Conservation (phyloP, 208 protist species). For the Pavlovales sp. region DNA sequence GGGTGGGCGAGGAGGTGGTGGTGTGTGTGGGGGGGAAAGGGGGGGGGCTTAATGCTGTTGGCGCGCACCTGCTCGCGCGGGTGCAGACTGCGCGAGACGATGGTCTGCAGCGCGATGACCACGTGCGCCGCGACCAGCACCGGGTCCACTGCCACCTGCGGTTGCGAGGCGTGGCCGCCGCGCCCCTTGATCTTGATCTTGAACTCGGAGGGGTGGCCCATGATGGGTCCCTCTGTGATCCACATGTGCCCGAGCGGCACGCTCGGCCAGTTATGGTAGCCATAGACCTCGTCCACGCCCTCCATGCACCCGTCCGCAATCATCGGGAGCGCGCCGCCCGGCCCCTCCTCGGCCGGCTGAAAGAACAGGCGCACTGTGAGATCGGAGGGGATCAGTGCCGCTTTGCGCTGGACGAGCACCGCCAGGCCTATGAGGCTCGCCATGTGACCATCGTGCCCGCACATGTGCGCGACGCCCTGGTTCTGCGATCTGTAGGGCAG, state of each 20-base stretch:
- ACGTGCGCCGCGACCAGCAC: constrained; percentile 1
- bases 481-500: constrained; percentile 4
- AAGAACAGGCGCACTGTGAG: neutral
- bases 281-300: constrained; percentile 20
- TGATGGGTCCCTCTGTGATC: neutral
- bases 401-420: neutral
- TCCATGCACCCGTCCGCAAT: neutral
- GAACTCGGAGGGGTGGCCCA: constrained; percentile 3
- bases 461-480: constrained; percentile 8
- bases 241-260: neutral
- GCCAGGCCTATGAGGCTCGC: neutral
- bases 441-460: constrained; percentile 26
- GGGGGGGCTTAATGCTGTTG: no score
- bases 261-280: constrained; percentile 19
- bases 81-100: neutral
- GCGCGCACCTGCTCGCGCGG: neutral
- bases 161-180: constrained; percentile 14
- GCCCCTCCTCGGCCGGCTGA: constrained; percentile 15
- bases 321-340: constrained; percentile 8
- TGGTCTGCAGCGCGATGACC: constrained; percentile 4
- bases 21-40: no score
- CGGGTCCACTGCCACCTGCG: constrained; percentile 7
- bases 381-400: neutral
- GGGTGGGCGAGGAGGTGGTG: no score
- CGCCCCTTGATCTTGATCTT: neutral